Base-by-base conservation (phyloP, 2,329 filamentous ascomycete genomes). In the Colletotrichum lentis region DNA sequence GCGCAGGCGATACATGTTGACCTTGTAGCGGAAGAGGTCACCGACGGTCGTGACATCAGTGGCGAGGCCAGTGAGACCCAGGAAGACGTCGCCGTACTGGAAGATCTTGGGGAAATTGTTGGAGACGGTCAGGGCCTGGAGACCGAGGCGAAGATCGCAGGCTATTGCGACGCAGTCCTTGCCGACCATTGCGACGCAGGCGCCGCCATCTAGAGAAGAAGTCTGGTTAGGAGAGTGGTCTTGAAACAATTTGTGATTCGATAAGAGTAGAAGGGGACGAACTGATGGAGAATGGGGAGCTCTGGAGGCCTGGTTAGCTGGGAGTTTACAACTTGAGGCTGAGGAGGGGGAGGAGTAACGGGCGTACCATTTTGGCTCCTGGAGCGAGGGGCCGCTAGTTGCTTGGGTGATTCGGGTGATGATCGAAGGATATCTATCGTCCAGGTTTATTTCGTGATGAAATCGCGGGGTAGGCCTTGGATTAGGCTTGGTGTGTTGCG, bases 51-150 rank as follows among this genome's bases (percentile, higher is more conserved):
- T 88, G 72, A 99, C 94, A 80, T 99, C 96, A 74, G 96, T 99
- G 70, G 96, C 96, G 59, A 99, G 92, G 64, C 96, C 96, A 5
- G 96, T 98, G 70, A 99, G 90, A 64, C 96, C 96, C 43, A 99
- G 91, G 82, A 96, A 97, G 75, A 96, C 93, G 77, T 95, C 93
- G 77, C 93, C 94, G 86, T 97, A 98, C 81, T 91, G 90, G 89
- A 98, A 98, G 86, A 99, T 93, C 86, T 99, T 99, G 84, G 96
- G 96, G 86, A 98, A 98, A 90, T 98, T 96, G 90, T 99, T 99
- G 80, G 94, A 97, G 69, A 99, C 92, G 71, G 96, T 99, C 78
- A 99, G 87, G 77, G 96, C 88, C 84, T 99, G 96, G 78, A 98
- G 90, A 76, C 96, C 96, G 73, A 99, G 93, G 72, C 96, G 95